Conservation (phyloP, 208 protist species). For the Leishmania gerbilli region DNA sequence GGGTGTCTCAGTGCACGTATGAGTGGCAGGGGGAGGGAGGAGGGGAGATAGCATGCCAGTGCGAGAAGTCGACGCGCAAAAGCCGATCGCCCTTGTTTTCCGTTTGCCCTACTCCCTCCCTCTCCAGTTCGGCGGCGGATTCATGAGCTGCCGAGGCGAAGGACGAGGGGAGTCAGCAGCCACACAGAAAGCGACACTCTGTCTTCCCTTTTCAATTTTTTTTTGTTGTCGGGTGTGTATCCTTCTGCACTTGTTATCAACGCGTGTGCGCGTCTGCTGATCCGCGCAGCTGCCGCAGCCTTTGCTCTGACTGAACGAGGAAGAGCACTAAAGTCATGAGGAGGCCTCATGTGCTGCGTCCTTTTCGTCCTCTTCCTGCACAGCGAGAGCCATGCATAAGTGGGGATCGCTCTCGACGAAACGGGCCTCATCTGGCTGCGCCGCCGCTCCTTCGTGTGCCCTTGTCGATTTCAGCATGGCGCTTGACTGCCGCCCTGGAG, state of each 20-base stretch:
- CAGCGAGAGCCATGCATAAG: background rate
- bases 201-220: background rate
- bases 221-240: background rate
- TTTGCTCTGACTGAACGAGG: background rate
- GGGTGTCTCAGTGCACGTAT: background rate
- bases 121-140: background rate
- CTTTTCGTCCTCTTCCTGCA: background rate
- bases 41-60: background rate
- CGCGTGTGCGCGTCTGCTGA: background rate
- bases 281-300: background rate
- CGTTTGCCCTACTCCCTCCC: background rate
- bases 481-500: background rate
- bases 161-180: background rate
- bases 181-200: background rate
- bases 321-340: background rate
- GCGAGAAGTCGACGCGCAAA: background rate
- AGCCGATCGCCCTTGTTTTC: background rate
- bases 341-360: slow-evolving; percentile 1
- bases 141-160: background rate
- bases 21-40: background rate
- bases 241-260: background rate
- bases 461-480: background rate
- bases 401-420: background rate
- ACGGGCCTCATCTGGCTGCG: background rate
- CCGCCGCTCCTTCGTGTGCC: background rate